Conservation (phyloP, 192 early-diverging fungal species). For the Diversispora epigaea region DNA sequence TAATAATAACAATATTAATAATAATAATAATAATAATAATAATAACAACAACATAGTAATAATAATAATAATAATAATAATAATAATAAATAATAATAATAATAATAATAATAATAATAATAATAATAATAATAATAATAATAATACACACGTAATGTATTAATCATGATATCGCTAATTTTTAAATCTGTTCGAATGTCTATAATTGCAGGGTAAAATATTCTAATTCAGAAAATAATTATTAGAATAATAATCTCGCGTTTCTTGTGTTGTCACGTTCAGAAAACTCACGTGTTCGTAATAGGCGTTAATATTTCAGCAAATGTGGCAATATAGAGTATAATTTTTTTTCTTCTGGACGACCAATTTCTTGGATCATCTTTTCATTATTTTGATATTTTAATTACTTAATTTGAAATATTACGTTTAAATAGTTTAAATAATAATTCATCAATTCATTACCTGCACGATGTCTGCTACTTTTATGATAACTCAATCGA, state of each 20-base stretch:
- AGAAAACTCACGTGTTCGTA: conserved; percentile 8
- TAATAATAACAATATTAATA: too few species aligned
- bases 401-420: too few species aligned
- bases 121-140: neutral
- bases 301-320: neutral
- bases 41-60: too few species aligned
- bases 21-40: too few species aligned
- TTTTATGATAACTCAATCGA: too few species aligned
- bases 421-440: too few species aligned
- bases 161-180: conserved; percentile 6
- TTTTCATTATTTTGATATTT: too few species aligned
- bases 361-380: conserved; percentile 32
- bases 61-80: too few species aligned
- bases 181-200: neutral
- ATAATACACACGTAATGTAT: neutral
- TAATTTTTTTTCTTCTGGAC: neutral
- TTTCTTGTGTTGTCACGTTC: neutral
- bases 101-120: neutral
- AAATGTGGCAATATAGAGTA: neutral
- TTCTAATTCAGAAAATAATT: neutral
- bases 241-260: neutral
- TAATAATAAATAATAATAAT: neutral
- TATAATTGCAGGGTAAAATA: conserved; percentile 12
- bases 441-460: too few species aligned
- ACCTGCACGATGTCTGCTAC: too few species aligned